Percentiles rank a stretch among this genome's conserved stretches.
These are phyloP conservation scores for Larix sibirica DNA, from an alignment of 83 land plant genomes.

Conservation along the genomic window DNA sequence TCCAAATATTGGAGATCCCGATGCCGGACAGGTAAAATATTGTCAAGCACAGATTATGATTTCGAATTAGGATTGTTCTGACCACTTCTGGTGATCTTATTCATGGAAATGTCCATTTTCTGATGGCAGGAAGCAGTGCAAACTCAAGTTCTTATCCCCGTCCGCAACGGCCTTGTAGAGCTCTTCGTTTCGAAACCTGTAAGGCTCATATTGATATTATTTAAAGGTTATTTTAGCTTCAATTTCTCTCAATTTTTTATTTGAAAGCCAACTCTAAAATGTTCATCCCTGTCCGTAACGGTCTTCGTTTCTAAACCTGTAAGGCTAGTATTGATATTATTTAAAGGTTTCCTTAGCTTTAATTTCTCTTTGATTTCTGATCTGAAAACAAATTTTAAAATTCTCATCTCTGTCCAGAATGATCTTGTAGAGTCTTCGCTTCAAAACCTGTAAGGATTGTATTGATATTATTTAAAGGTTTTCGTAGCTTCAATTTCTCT, in stretches of 20 bases:
- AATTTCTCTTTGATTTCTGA: too few relatives aligned
- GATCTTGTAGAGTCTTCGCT: too few relatives aligned
- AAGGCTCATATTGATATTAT: neutral
- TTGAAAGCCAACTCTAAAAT: slow-evolving; percentile 16
- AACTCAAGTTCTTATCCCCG: slow-evolving; percentile 50
- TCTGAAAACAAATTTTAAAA: too few relatives aligned
- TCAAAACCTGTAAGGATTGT: neutral
- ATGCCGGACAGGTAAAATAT: slow-evolving; percentile 4
- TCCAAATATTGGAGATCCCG: slow-evolving; percentile 26
- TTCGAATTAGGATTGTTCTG: neutral
- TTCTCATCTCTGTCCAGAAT: too few relatives aligned
- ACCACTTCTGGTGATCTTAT: neutral
- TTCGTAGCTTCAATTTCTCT: neutral
- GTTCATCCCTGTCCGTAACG: slow-evolving; percentile 40
- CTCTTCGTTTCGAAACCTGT: slow-evolving; percentile 54
- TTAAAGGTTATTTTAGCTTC: neutral
- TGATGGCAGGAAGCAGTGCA: slow-evolving; percentile 17
- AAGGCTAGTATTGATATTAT: neutral
- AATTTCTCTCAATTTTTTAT: neutral
- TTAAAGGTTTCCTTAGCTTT: neutral
- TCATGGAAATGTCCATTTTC: neutral
- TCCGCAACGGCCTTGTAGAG: slow-evolving; percentile 46
- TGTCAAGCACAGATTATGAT: neutral
- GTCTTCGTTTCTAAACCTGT: slow-evolving; percentile 55
- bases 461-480: neutral